phyloP scores from a whole-genome alignment of 176 grass and related monocot genomes.

The Oryza longistaminata region DNA sequence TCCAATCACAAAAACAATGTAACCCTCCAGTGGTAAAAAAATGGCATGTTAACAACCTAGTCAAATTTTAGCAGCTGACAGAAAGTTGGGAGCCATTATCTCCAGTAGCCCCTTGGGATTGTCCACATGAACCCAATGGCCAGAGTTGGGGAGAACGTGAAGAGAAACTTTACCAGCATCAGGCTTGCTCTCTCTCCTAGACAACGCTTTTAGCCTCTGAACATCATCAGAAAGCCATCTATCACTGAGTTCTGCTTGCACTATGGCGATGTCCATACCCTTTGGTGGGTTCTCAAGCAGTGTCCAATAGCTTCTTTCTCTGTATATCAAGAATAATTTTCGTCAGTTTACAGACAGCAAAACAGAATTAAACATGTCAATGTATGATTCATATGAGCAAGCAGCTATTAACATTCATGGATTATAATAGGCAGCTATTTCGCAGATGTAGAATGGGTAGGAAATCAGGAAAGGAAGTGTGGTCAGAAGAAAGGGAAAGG shows the following conservation, averaged over 20 bases:
- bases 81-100: conserved; percentile 75
- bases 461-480: not conserved
- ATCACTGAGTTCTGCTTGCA: conserved; percentile 87
- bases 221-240: conserved; percentile 75
- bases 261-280: conserved; percentile 71
- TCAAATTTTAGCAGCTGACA: conserved; percentile 37
- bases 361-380: not conserved
- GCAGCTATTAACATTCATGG: not conserved
- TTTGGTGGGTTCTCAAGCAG: conserved; percentile 81
- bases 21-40: not conserved
- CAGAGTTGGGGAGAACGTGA: conserved; percentile 76
- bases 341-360: not conserved
- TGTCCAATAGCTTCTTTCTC: conserved; percentile 75
- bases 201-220: conserved; percentile 63
- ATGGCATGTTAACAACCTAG: not conserved
- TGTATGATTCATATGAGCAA: not conserved
- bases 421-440: not conserved
- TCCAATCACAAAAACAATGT: not conserved
- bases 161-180: conserved; percentile 64
- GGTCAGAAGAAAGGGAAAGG: not conserved
- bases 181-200: conserved; percentile 40
- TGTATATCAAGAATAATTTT: conserved; percentile 31
- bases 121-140: conserved; percentile 98
- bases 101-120: conserved; percentile 88
- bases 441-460: not conserved